Evolutionary conservation across 176 grass and related monocot species (phyloP), one percentile per base, ranked within the genome.

Genomic region (Dactylis glomerata): DNA sequence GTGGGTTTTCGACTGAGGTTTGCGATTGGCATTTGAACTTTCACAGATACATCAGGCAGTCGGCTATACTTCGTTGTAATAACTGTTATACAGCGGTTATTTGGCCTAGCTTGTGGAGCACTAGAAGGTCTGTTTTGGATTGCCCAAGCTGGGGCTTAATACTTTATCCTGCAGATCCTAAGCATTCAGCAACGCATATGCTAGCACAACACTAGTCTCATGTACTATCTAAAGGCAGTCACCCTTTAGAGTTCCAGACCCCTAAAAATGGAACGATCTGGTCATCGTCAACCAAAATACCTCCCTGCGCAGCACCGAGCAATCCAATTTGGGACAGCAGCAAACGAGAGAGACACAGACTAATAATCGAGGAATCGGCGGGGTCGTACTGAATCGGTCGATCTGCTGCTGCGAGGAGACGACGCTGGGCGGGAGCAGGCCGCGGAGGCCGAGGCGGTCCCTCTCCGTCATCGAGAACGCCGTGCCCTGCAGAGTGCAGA

Each of bases 391-490:
- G 93, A 98, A 98, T 80, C 93, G 89, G 73, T 98, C 91, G 64
- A 98, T 95, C 82, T 98, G 91, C 88, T 95, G 89, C 87, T 92
- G 87, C 58, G 91, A 55, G 68, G 89, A 93, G 83, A 94, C 88
- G 68, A 93, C 80, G 89, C 90, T 98, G 33, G 96, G 96, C 64
- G 96, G 96, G 88, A 98, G 93, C 92, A 98, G 81, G 54, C 96
- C 96, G 26, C 93, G 93, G 76, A 98, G 91, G 84, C 92, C 91
- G 73, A 98, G 86, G 16, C 93, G 92, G 87, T 98, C 96, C 86
- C 96, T 79, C 87, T 98, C 96, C 81, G 96, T 98, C 83, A 90
- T 90, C 70, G 93, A 90, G 88, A 98, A 98, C 70, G 78, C 89
- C 45, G 96, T 98, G 24, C 96, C 96, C 96, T 98, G 81, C 75